Base-by-base conservation (phyloP, 805 yeast genomes). In the Candida boidinii region DNA sequence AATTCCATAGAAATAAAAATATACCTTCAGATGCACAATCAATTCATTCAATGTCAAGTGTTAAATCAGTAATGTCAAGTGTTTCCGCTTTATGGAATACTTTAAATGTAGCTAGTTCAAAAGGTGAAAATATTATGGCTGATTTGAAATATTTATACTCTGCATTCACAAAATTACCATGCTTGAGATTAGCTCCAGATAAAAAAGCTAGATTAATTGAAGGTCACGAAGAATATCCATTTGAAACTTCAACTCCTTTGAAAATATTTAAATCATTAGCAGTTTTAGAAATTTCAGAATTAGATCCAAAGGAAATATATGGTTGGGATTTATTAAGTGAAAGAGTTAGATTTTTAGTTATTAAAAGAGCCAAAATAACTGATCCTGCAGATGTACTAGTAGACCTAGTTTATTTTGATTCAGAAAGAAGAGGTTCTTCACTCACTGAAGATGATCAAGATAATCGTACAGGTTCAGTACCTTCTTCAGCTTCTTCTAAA, bases 221-320 rank as follows among this genome's bases (percentile, higher is more conserved):
- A 31, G 76, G 77, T 3, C 78, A 75, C 49, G 82, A 77, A 45
- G 84, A 77, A 47, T 77, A 71, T 47, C 85, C 84, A 0, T 76
- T 79, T 49, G 85, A 78, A 45, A 75, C 83, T 4, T 68, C 79
- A 4, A 77, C 79, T 7, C 84, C 85, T 3, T 49, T 78, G n/a
- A 58, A 57, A 25, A 62, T 73, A 51, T 78, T 77, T 51, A 76
- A 74, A 39, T 78, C 75, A 46, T 54, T 77, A 30, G 72, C 76
- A 30, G 80, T 77, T 15, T 55, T 77, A 28, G 85, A 77, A 46
- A 51, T 78, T 3, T 60, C 62, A 18, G 80, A 75, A 36, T 59
- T 74, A 37, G 81, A 75, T 39, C 79, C 81, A 14, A 73, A 75
- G 39, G 80, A 76, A 39, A 60, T 78, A 8, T 76, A 62, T 50